These are phyloP conservation scores for Starmera amethionina DNA, from an alignment of 805 yeast genomes.

Conservation along the genomic window DNA sequence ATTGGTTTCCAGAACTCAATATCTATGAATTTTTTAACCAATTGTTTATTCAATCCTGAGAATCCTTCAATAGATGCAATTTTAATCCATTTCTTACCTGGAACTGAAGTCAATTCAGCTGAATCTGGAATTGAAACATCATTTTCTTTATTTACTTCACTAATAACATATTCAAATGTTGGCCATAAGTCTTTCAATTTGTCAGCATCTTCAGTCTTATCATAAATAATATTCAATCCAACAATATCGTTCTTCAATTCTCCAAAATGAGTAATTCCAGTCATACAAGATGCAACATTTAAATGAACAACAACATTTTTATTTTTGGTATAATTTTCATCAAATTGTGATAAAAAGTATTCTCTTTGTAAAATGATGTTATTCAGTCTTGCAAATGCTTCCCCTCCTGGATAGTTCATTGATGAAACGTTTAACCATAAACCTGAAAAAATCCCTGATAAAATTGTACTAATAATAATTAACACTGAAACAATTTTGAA, in stretches of 20 bases:
- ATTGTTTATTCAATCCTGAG: constrained; percentile 26
- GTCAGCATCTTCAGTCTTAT: constrained; percentile 56
- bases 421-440: constrained; percentile 55
- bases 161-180: constrained; percentile 40
- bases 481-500: constrained; percentile 8
- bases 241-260: constrained; percentile 34
- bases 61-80: constrained; percentile 30
- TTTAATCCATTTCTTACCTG: constrained; percentile 32
- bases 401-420: constrained; percentile 85
- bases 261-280: constrained; percentile 73
- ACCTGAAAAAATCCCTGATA: constrained; percentile 33
- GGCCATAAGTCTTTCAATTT: constrained; percentile 33
- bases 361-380: constrained; percentile 20
- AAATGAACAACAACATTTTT: constrained; percentile 45
- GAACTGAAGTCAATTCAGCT: constrained; percentile 14
- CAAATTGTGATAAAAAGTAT: background rate
- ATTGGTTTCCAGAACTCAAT: background rate
- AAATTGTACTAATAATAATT: constrained; percentile 17
- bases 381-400: constrained; percentile 51
- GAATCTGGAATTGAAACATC: constrained; percentile 1
- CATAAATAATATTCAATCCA: constrained; percentile 37
- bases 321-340: constrained; percentile 7
- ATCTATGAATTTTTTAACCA: constrained; percentile 6
- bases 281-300: constrained; percentile 78
- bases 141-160: constrained; percentile 21